A percentile compares a stretch with the other conserved stretches of the same genome.
Conservation (phyloP, 352 stramenopile genomes). For the Elongisporangium prolatum region DNA sequence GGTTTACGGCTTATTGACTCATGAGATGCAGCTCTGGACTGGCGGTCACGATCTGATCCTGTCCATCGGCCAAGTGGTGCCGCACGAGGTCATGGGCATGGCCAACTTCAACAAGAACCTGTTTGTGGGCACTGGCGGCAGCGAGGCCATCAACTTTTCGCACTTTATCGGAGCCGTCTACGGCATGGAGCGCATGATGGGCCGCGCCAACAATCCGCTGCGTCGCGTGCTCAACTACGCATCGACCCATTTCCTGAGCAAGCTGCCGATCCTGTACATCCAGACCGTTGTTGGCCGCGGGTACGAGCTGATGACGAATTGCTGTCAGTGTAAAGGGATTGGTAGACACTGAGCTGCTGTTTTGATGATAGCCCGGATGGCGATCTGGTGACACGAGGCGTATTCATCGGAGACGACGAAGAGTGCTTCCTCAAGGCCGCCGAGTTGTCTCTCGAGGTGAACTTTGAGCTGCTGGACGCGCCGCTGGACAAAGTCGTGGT, state of each 20-base stretch:
- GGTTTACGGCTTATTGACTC: background rate
- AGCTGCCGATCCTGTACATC: slow-evolving; percentile 94
- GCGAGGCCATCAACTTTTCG: slow-evolving; percentile 96
- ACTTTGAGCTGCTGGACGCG: slow-evolving; percentile 94
- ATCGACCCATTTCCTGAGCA: slow-evolving; percentile 87
- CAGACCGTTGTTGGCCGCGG: slow-evolving; percentile 92
- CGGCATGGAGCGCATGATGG: slow-evolving; percentile 99
- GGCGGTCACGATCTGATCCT: slow-evolving; percentile 91
- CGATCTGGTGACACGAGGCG: slow-evolving; percentile 77
- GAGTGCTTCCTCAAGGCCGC: slow-evolving; percentile 94
- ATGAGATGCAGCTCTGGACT: slow-evolving; percentile 75
- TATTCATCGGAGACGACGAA: slow-evolving; percentile 96
- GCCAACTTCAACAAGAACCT: slow-evolving; percentile 99
- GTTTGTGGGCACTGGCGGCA: slow-evolving; percentile 93
- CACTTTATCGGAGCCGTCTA: slow-evolving; percentile 98
- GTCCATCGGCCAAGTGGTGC: slow-evolving; percentile 96
- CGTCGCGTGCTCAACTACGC: slow-evolving; percentile 95
- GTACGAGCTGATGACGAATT: slow-evolving; percentile 8
- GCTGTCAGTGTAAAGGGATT: background rate
- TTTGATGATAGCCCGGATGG: slow-evolving; percentile 30
- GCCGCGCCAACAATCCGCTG: slow-evolving; percentile 93
- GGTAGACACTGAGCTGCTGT: slow-evolving; percentile 4
- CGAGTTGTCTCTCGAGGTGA: slow-evolving; percentile 93
- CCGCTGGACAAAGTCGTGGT: slow-evolving; percentile 93
- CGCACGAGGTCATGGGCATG: slow-evolving; percentile 98